These are phyloP conservation scores for Chenopodium formosanum DNA, from an alignment of 148 eudicot genomes.

Conservation along the genomic window DNA sequence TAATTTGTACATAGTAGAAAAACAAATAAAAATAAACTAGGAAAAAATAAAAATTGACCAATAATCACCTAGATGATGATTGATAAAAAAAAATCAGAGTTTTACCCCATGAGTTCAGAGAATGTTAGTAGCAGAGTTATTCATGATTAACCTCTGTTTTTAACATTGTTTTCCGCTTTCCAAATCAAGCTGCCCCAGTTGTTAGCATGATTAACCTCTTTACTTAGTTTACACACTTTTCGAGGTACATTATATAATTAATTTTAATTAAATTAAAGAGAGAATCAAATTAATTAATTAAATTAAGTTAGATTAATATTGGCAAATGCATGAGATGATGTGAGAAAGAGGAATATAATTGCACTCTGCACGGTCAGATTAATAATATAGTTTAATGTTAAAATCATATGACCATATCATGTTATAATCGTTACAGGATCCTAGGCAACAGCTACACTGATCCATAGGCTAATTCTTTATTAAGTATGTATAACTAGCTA, in stretches of 20 bases:
- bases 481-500: neutral
- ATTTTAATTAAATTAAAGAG: no score
- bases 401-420: neutral
- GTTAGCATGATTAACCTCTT: slow-evolving; percentile 7
- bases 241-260: neutral
- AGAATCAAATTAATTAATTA: slow-evolving; percentile 5
- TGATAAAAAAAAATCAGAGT: slow-evolving; percentile 4
- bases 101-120: slow-evolving; percentile 4
- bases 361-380: slow-evolving; percentile 24
- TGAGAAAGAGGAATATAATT: slow-evolving; percentile 25
- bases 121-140: slow-evolving; percentile 25
- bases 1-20: slow-evolving; percentile 7
- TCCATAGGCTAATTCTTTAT: slow-evolving; percentile 34
- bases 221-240: neutral
- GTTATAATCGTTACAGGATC: slow-evolving; percentile 30
- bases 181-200: neutral
- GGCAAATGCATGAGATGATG: slow-evolving; percentile 16
- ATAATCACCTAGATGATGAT: slow-evolving; percentile 17
- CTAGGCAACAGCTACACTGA: slow-evolving; percentile 54
- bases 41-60: neutral
- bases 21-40: neutral
- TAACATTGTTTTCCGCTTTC: neutral
- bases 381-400: neutral
- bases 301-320: neutral
- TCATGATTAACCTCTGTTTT: slow-evolving; percentile 11